phyloP scores from a whole-genome alignment of 139 green algal genomes.

The Volvox reticuliferus region DNA sequence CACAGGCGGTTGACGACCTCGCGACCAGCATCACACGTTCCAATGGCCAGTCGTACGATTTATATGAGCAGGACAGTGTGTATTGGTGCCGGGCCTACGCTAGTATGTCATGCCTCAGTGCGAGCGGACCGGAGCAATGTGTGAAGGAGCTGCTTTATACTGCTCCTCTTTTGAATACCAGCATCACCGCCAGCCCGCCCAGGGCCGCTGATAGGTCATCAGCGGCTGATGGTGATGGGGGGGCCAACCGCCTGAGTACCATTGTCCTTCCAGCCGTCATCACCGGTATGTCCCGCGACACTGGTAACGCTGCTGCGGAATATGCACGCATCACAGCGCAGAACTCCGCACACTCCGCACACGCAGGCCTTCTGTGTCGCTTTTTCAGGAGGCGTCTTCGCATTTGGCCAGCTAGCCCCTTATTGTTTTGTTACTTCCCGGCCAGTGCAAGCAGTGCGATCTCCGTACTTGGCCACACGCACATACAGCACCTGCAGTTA shows the following conservation, averaged over 20 bases:
- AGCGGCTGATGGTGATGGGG: not conserved
- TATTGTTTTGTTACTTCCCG: too few relatives aligned
- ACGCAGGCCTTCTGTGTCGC: too few relatives aligned
- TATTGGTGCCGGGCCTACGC: conserved; percentile 37
- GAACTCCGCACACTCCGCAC: too few relatives aligned
- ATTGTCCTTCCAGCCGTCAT: conserved; percentile 33
- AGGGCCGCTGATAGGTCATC: not conserved
- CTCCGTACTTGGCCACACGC: too few relatives aligned
- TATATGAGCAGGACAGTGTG: conserved; percentile 10
- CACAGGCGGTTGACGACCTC: conserved; percentile 11
- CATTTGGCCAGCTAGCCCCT: too few relatives aligned
- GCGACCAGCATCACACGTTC: conserved; percentile 19
- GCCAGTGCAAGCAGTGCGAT: too few relatives aligned
- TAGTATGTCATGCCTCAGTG: conserved; percentile 25
- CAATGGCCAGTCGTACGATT: conserved; percentile 18
- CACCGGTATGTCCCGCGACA: not conserved
- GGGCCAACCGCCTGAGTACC: not conserved
- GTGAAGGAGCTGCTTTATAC: not conserved
- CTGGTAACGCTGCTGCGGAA: too few relatives aligned
- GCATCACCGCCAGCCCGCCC: not conserved
- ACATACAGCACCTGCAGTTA: too few relatives aligned
- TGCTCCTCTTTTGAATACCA: too few relatives aligned
- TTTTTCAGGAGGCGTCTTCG: too few relatives aligned
- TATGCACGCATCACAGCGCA: too few relatives aligned
- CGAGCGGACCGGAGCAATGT: conserved; percentile 38